These are phyloP conservation scores for Aspergillus sojae DNA, from an alignment of 2,329 filamentous ascomycete genomes.

Conservation along the genomic window DNA sequence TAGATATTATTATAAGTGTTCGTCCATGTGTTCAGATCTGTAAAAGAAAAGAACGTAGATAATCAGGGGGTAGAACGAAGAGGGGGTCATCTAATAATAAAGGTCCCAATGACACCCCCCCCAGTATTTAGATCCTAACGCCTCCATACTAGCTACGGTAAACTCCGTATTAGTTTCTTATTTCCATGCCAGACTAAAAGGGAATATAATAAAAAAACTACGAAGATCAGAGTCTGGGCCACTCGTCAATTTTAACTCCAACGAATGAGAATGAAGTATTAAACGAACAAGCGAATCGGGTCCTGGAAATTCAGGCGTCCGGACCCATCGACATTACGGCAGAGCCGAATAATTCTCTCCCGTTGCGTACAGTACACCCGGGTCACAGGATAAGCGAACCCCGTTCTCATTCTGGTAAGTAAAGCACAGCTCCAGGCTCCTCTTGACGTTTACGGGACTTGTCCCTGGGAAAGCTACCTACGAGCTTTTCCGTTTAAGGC, in stretches of 20 bases:
- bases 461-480: background rate
- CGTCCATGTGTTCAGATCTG: background rate
- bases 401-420: background rate
- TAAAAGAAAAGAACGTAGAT: slow-evolving; percentile 7
- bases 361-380: background rate
- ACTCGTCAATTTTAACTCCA: background rate
- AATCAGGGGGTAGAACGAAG: slow-evolving; percentile 5
- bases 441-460: background rate
- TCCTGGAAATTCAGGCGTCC: background rate
- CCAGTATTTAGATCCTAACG: background rate
- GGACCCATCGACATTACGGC: slow-evolving; percentile 1
- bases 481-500: background rate
- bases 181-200: background rate
- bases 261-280: background rate
- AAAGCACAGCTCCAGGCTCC: background rate
- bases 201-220: background rate
- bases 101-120: background rate
- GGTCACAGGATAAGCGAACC: background rate
- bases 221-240: slow-evolving; percentile 7
- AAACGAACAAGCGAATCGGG: slow-evolving; percentile 16
- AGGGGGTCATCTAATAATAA: slow-evolving; percentile 8
- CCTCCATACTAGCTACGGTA: background rate
- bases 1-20: background rate
- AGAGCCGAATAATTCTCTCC: background rate
- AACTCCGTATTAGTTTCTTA: background rate